Conservation (phyloP, 2,329 filamentous ascomycete genomes). For the Fusarium miscanthi region DNA sequence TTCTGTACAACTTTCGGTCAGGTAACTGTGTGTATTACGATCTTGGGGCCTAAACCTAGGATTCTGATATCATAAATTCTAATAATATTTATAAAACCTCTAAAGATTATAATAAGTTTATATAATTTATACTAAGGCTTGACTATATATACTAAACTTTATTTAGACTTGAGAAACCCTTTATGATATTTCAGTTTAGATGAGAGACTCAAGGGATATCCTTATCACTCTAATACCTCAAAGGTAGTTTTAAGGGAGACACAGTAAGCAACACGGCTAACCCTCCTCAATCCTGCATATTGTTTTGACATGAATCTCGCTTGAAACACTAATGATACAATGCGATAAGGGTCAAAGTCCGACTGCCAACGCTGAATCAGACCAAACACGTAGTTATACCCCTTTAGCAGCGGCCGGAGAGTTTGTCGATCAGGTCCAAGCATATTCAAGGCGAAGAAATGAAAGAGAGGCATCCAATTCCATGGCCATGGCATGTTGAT, state of each 20-base stretch:
- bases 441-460: not conserved
- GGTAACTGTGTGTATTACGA: constrained; percentile 89
- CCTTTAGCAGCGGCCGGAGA: not conserved
- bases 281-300: not conserved
- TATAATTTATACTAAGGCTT: too few species aligned
- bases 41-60: constrained; percentile 55
- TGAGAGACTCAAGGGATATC: not conserved
- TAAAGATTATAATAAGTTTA: not conserved
- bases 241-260: not conserved
- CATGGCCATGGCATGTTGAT: not conserved
- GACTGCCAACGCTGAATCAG: not conserved
- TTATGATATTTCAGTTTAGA: not conserved
- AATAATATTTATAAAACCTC: not conserved
- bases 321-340: constrained; percentile 19
- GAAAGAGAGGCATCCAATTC: not conserved
- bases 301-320: not conserved
- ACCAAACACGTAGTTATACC: not conserved
- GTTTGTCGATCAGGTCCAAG: not conserved
- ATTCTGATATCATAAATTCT: not conserved
- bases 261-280: not conserved
- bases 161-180: not conserved
- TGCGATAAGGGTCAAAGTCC: not conserved
- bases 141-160: not conserved
- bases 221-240: not conserved
- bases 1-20: constrained; percentile 92